Evolutionary conservation across 2,329 filamentous ascomycete genomes (phyloP), one percentile per base, ranked within the genome.

Genomic region (Trichoderma sp.): DNA sequence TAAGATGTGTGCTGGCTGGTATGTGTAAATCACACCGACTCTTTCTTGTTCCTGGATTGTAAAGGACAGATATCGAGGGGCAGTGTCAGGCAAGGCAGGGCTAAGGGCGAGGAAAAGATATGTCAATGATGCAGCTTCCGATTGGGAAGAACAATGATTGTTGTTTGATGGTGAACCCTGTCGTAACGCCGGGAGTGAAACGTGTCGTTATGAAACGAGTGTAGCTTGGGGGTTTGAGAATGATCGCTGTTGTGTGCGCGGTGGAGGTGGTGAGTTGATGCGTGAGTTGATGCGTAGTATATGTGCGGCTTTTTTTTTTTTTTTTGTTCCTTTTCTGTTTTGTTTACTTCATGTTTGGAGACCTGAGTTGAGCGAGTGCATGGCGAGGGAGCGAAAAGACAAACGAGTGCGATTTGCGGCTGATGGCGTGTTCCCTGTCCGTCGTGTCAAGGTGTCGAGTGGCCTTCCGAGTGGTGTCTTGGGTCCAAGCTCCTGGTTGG

Each of bases 1-100:
- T 64, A 64, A 59, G 59, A 57, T 64, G 47, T 64, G 45, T 44
- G 41, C 39, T 56, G 48, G 24, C 45, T 58, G 45, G 39, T 43
- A 65, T 60, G 48, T 45, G 45, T 43, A 47, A 45, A 51, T 34
- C 34, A 17, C 30, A 7, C 30, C 9, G 30, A 10, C 7, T 12
- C 30, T 44, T 17, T 5, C n/a, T 7, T 34, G 5, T 21, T 64
- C 28, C 30, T 51, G 44, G 47, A 39, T 26, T 39, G 41, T 48
- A 48, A 56, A 39, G 24, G 51, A 52, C 47, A n/a, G 17, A 10
- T 1, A 28, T 9, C 3, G 43, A 41, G 4, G 50, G 24, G 19
- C 17, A 41, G 9, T 34, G 28, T 12, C 2, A 57, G 41, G 26
- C 10, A 52, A 34, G 30, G 26, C 26, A 52, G 39, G 26, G 30